Evolutionary conservation across 1,284 basidiomycete species (phyloP).

Genomic region (Boletus semigastroideus): DNA sequence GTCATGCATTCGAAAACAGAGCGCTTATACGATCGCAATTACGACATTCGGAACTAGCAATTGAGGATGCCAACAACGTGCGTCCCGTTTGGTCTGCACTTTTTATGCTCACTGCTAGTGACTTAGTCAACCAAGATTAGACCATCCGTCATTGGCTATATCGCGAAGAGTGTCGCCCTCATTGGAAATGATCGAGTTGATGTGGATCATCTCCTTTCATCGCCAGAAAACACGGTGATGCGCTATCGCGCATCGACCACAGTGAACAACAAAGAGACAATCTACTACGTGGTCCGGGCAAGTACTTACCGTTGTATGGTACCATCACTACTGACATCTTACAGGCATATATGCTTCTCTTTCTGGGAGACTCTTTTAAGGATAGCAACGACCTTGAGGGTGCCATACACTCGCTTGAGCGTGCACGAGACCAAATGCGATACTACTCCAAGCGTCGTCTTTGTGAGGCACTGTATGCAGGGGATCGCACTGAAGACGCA

Average conservation of each 20-base stretch:
- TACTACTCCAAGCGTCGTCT: too few species aligned
- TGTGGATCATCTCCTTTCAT: neutral
- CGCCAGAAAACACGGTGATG: neutral
- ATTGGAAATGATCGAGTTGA: neutral
- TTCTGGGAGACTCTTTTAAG: too few species aligned
- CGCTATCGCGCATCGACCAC: neutral
- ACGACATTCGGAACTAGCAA: neutral
- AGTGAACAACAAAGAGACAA: neutral
- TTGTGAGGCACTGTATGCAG: too few species aligned
- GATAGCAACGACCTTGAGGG: too few species aligned
- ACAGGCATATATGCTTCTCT: too few species aligned
- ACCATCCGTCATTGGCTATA: neutral
- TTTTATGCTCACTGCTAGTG: neutral
- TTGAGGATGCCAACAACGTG: neutral
- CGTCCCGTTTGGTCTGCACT: neutral
- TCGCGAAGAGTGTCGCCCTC: neutral
- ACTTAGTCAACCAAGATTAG: neutral
- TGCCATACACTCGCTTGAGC: too few species aligned
- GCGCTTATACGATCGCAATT: neutral
- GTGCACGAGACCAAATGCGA: too few species aligned
- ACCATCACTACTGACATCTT: too few species aligned
- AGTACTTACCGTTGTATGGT: neutral
- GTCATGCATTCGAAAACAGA: neutral
- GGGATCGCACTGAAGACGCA: too few species aligned
- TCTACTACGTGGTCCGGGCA: neutral